These are phyloP conservation scores for Abelmoschus esculentus DNA, from an alignment of 345 rosid genomes.

Conservation along the genomic window DNA sequence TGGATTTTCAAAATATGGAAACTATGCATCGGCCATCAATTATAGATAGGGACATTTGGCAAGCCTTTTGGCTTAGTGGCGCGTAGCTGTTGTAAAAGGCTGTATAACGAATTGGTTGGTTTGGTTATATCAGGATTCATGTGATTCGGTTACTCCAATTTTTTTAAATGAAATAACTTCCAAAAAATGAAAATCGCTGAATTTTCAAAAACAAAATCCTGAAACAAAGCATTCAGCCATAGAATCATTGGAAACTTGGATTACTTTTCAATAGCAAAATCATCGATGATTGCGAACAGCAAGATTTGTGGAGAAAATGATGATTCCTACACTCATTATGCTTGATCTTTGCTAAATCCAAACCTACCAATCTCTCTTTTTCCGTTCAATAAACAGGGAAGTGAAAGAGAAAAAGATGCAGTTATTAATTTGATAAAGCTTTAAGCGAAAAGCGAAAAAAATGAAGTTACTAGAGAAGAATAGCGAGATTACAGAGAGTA, in stretches of 20 bases:
- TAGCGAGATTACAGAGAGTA: background rate
- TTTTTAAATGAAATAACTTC: background rate
- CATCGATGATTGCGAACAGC: background rate
- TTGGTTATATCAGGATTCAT: background rate
- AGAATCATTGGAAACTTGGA: background rate
- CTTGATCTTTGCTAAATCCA: background rate
- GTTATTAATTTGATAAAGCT: background rate
- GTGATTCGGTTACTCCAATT: conserved; percentile 3
- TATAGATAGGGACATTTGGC: background rate
- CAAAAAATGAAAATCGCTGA: background rate
- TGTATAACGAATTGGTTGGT: background rate
- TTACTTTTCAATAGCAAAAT: background rate
- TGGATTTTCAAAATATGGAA: background rate
- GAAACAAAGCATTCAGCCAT: background rate
- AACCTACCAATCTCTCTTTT: too few species aligned
- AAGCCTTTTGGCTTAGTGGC: background rate
- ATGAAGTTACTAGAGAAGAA: too few species aligned
- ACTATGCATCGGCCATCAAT: background rate
- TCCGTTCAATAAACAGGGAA: background rate
- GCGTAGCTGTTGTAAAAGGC: background rate
- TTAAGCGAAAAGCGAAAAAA: too few species aligned
- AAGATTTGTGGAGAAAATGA: background rate
- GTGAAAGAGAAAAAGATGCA: background rate
- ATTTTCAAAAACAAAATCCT: background rate
- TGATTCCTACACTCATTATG: background rate